Base-by-base conservation (phyloP, 208 protist genomes). In the Leishmania turanica region DNA sequence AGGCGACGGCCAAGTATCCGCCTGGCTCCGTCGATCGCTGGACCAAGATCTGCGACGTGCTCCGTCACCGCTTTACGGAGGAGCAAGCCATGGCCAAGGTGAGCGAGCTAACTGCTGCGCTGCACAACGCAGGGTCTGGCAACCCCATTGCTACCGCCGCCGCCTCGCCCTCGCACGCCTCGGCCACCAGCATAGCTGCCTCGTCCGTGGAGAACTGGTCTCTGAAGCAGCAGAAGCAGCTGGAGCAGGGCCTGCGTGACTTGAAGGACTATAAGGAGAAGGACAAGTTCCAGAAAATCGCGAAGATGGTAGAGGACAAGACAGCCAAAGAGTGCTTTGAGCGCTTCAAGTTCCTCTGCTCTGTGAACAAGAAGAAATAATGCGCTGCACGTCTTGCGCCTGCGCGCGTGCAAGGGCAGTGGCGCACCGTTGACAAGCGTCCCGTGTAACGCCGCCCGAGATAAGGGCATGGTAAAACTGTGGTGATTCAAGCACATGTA, bases 281-380 rank as follows among this genome's bases (percentile, higher is more conserved):
- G 80, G 97, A 99, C 82, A 98, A 99, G 78, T 99, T 98, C 89
- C 96, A 99, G 81, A 97, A 98, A 81, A 99, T 99, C 74, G 90
- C 98, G 17, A 92, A 89, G 58, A 88, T 88, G 71, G 96, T 99
- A 65, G 90, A 97, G 2, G 96, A 93, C 17, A 99, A 99, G 91
- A 97, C 93, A 54, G 97, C 97, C 40, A 98, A 98, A 86, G 96
- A 99, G 81, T 99, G 98, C 85, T 96, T 99, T 74, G 95, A 96
- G 47, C 94, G 99, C 60, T 99, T 95, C 90, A 99, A 99, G 88
- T 98, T 97, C 78, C 87, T 99, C 51, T 98, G 96, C 80, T 84
- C 89, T 7, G 84, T 99, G n/a, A 98, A 98, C 79, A 96, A 96
- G 75, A 91, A 92, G 66, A 93, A 93, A 82, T 92, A 86, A 89